Conservation (phyloP, 1,139 yeast genomes). For the Scheffersomyces titani region DNA sequence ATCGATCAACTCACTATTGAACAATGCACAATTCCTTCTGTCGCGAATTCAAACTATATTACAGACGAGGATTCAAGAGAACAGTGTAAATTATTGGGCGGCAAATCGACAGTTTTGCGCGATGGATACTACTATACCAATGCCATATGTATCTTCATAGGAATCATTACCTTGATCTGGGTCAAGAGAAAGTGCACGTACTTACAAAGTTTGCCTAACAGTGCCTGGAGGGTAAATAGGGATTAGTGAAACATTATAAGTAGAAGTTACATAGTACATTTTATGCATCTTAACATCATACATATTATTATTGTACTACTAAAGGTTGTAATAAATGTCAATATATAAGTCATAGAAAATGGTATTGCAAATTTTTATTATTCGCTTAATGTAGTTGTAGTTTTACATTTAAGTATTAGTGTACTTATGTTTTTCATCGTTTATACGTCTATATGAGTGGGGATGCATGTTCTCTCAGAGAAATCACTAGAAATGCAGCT, state of each 20-base stretch:
- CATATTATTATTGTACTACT: no score
- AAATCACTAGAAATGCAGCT: background rate
- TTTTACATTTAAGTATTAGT: background rate
- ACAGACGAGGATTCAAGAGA: slow-evolving; percentile 31
- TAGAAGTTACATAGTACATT: background rate
- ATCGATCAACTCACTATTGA: slow-evolving; percentile 78
- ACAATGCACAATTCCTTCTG: slow-evolving; percentile 39
- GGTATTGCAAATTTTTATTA: no score
- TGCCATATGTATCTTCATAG: slow-evolving; percentile 65
- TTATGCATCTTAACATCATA: background rate
- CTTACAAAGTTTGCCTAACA: slow-evolving; percentile 62
- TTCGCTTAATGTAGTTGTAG: no score
- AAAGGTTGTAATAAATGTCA: no score
- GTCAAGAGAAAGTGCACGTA: slow-evolving; percentile 58
- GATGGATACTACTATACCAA: slow-evolving; percentile 91
- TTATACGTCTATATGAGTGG: background rate
- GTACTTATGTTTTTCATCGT: background rate
- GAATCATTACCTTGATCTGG: slow-evolving; percentile 69
- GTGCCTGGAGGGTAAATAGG: slow-evolving; percentile 65
- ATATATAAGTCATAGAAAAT: no score
- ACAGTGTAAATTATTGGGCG: slow-evolving; percentile 55
- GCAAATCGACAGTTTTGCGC: slow-evolving; percentile 51
- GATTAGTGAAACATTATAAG: slow-evolving; percentile 1
- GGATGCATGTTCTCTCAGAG: background rate
- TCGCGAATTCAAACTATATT: slow-evolving; percentile 8